A percentile compares a stretch with the other conserved stretches of the same genome.
phyloP scores from a whole-genome alignment of 1,284 basidiomycete genomes.

The Bondarzewia mesenterica region DNA sequence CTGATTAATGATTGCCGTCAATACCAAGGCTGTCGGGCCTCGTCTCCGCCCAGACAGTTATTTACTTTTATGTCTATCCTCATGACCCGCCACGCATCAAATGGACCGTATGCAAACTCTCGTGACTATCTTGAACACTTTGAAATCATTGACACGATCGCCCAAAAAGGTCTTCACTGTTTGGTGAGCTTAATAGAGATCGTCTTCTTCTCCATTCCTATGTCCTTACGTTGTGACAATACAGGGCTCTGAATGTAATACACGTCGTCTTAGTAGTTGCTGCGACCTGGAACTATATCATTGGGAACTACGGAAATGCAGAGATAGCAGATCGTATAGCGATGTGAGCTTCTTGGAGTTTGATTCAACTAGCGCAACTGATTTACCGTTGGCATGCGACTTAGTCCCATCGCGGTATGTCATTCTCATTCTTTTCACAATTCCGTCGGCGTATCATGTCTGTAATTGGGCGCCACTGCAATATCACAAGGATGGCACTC shows the following conservation, averaged over 20 bases:
- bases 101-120: background rate
- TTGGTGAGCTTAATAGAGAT: background rate
- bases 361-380: background rate
- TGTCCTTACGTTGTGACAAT: too few relatives aligned
- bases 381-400: background rate
- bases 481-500: too few relatives aligned
- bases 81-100: background rate
- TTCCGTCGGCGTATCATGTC: too few relatives aligned
- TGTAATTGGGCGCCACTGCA: too few relatives aligned
- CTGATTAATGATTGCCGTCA: background rate
- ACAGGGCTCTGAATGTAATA: slow-evolving; percentile 24
- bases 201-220: background rate
- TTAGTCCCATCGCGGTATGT: background rate
- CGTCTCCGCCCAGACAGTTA: background rate
- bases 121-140: background rate
- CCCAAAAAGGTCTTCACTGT: background rate
- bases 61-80: background rate
- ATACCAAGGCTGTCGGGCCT: background rate
- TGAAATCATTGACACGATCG: background rate
- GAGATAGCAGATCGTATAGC: slow-evolving; percentile 26
- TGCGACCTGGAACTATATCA: slow-evolving; percentile 31
- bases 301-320: slow-evolving; percentile 28
- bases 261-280: slow-evolving; percentile 30
- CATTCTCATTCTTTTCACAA: background rate
- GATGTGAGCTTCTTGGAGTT: slow-evolving; percentile 20